Evolutionary conservation across 768 basidiomycete species (phyloP).

Genomic region (Mycena sanguinolenta): DNA sequence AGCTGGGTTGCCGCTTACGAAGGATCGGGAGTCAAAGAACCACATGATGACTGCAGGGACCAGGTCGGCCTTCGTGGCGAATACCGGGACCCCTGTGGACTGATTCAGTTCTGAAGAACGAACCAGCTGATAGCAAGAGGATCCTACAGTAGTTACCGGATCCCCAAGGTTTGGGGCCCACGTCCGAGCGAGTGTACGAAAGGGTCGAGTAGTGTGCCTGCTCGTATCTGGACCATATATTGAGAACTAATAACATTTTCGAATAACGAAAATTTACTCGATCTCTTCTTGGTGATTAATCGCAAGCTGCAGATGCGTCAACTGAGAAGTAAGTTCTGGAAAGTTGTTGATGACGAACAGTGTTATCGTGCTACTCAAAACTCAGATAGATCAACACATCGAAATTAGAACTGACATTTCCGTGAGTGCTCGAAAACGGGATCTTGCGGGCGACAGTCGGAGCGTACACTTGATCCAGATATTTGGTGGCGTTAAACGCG

Average conservation of each 20-base stretch:
- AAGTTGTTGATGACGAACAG: conserved; percentile 15
- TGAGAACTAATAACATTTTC: not conserved
- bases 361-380: conserved; percentile 35
- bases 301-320: conserved; percentile 16
- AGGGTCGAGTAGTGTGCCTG: conserved; percentile 34
- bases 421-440: conserved; percentile 35
- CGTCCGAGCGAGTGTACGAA: conserved; percentile 37
- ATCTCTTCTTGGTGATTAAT: conserved; percentile 36
- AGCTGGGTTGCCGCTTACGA: conserved; percentile 19
- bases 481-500: conserved; percentile 34
- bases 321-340: not conserved
- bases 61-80: conserved; percentile 15
- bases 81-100: conserved; percentile 35
- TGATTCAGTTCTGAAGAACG: not conserved
- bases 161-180: conserved; percentile 36
- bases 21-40: conserved; percentile 39
- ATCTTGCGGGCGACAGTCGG: conserved; percentile 31
- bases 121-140: not conserved
- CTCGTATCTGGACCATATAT: conserved; percentile 29
- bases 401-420: conserved; percentile 29
- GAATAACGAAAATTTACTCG: conserved; percentile 13
- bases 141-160: conserved; percentile 34
- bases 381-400: not conserved
- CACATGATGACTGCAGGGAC: conserved; percentile 37
- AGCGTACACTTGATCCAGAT: conserved; percentile 34